Evolutionary conservation across 2,329 filamentous ascomycete species (phyloP), one percentile per base, ranked within the genome.

Genomic region (Fusarium burgessii): DNA sequence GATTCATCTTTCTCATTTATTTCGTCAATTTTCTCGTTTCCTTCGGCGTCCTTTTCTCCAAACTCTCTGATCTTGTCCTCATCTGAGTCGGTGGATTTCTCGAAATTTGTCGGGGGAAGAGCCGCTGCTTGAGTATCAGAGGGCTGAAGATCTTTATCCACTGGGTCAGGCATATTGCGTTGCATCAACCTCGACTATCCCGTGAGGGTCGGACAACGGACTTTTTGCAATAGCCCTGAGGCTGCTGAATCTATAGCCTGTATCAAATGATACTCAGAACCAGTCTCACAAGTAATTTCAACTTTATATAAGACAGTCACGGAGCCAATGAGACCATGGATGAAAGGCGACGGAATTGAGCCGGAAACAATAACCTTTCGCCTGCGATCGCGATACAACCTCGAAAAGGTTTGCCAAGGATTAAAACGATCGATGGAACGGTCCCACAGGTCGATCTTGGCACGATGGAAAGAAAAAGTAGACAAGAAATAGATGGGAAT

Each of bases 131-230:
- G 68, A 46, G 71, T 66, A 67, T 80, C 77, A 36, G 77, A 70
- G 35, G 77, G 74, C 62, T 74, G 77, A 40, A 74, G 72, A 49
- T 77, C 74, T 61, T 78, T 79, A 42, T 76, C 77, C 52, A 66
- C 56, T 13, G 70, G 66, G 33, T 74, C 74, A 50, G 76, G 66
- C 78, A 80, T 80, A 25, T 47, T 29, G 54, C 45, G 43, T 27
- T 59, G 40, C 50, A 43, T 32, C 47, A 49, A 49, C 52, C 58
- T 63, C 20, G 51, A 58, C 45, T 58, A 57, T 15, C 32, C 58
- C 40, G 36, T 49, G 20, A 11, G 43, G 43, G 35, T 36, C 29
- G n/a, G 38, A 49, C 23, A 33, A 41, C 41, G 38, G 27, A 46
- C 17, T 32, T 32, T 27, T 18, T 15, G 17, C 35, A 20, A 15